These are phyloP conservation scores for Phialocephala subalpina DNA, from an alignment of 2,329 filamentous ascomycete species.

Conservation along the genomic window DNA sequence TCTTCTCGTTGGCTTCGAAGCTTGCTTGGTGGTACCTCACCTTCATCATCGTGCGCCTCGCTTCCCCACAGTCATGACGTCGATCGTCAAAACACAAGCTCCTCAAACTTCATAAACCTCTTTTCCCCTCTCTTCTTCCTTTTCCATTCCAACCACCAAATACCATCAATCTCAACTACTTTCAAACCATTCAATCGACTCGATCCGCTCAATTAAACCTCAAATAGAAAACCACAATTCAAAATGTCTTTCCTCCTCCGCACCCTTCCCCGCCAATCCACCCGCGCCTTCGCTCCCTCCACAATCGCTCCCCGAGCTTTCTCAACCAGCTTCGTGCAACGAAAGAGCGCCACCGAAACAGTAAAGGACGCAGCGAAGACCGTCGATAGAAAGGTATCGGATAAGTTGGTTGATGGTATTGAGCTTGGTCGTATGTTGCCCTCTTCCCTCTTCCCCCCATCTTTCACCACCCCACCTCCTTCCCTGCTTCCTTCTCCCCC, in stretches of 20 bases:
- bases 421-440: conserved; percentile 60
- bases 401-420: conserved; percentile 69
- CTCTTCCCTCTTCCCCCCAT: conserved; percentile 8
- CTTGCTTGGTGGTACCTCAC: neutral
- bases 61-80: conserved; percentile 11
- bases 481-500: neutral
- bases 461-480: neutral
- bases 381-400: conserved; percentile 66
- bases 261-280: conserved; percentile 44
- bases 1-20: neutral
- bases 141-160: neutral
- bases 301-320: conserved; percentile 49
- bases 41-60: conserved; percentile 5
- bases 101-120: conserved; percentile 3
- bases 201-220: neutral
- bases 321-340: conserved; percentile 43
- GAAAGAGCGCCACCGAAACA: conserved; percentile 59
- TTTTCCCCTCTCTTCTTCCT: neutral
- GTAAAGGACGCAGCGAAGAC: conserved; percentile 67
- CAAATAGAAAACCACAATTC: conserved; percentile 10
- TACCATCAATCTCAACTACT: neutral
- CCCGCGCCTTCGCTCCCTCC: conserved; percentile 40
- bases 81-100: neutral
- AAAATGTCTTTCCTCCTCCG: conserved; percentile 63
- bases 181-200: neutral